phyloP scores from a whole-genome alignment of 345 rosid species.

The Gossypium herbaceum region DNA sequence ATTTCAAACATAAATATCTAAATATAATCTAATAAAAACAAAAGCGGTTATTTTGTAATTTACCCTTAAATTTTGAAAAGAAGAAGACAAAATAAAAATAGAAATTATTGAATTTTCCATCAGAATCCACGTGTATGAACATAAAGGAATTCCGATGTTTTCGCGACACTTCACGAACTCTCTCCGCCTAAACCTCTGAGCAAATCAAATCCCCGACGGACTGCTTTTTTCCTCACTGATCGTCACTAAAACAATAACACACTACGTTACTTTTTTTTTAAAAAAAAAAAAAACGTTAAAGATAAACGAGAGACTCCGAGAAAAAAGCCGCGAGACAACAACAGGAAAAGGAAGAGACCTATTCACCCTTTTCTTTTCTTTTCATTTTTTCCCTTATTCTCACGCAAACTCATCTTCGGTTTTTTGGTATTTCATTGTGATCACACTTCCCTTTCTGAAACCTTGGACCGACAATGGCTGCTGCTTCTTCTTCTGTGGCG shows the following conservation, averaged over 20 bases:
- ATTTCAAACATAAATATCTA: no score
- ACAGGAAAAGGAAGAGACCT: not conserved
- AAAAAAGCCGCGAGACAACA: not conserved
- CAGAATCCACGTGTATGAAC: conserved; percentile 8
- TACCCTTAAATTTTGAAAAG: not conserved
- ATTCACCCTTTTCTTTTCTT: not conserved
- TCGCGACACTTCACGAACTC: conserved; percentile 5
- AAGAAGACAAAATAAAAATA: not conserved
- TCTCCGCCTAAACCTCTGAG: not conserved
- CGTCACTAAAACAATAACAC: not conserved
- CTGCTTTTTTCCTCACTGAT: not conserved
- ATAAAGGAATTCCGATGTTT: not conserved
- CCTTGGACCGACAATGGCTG: not conserved
- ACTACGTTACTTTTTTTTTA: not conserved
- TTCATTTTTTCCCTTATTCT: not conserved
- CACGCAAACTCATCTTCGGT: not conserved
- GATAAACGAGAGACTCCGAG: not conserved
- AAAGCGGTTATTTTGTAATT: not conserved
- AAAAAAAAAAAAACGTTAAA: not conserved
- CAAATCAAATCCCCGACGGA: not conserved
- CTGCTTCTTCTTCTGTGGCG: conserved; percentile 24
- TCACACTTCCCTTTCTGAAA: not conserved
- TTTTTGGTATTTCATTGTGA: not conserved
- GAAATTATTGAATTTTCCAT: not conserved
- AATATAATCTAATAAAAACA: no score